A percentile compares a stretch with the other conserved stretches of the same genome.
Conservation (phyloP, 306 rosid genomes). For the peach (Prunus persica) region DNA sequence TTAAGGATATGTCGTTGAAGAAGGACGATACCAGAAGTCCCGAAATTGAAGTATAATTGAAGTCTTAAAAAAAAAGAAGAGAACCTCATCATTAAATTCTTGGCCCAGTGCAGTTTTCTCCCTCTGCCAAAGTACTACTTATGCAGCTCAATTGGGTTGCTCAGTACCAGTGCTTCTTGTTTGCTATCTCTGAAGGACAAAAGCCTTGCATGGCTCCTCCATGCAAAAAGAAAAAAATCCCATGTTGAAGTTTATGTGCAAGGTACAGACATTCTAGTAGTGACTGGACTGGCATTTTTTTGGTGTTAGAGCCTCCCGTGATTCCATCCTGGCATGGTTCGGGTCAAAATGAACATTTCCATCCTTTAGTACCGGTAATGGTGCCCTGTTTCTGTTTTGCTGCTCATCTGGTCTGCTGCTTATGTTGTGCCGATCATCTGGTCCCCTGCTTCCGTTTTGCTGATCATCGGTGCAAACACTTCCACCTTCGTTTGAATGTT, state of each 20-base stretch:
- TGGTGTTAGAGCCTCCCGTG: not conserved
- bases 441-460: constrained; percentile 24
- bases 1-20: not conserved
- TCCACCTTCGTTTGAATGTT: constrained; percentile 8
- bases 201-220: not conserved
- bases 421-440: not conserved
- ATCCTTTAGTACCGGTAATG: not conserved
- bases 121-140: not conserved
- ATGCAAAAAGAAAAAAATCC: constrained; percentile 2
- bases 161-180: not conserved
- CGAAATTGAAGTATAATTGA: not conserved
- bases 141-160: not conserved
- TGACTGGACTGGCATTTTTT: not conserved
- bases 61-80: not conserved
- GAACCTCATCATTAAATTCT: constrained; percentile 8
- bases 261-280: not conserved
- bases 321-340: not conserved
- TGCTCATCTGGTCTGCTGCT: not conserved
- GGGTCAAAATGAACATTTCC: not conserved
- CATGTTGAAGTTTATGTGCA: constrained; percentile 5
- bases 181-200: constrained; percentile 9
- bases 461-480: constrained; percentile 9
- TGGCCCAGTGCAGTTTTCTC: not conserved
- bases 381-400: not conserved
- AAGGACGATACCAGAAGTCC: constrained; percentile 12